These are phyloP conservation scores for Aspergillus glaucus DNA, from an alignment of 2,329 filamentous ascomycete species.

Conservation along the genomic window DNA sequence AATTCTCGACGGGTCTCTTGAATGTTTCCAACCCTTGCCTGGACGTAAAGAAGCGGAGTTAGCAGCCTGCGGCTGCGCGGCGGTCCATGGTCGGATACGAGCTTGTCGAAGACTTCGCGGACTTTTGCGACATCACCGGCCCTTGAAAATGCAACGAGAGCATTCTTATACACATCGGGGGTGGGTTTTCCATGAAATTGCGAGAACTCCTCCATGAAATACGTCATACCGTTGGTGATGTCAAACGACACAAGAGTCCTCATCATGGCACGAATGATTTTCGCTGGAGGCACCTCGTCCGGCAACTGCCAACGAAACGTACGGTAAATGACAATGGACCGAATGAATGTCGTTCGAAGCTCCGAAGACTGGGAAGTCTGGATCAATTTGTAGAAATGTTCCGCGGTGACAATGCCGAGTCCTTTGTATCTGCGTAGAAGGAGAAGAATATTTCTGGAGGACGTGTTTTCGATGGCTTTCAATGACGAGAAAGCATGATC, in stretches of 20 bases:
- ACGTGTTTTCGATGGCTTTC: constrained; percentile 18
- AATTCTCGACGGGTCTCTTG: constrained; percentile 56
- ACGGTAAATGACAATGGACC: constrained; percentile 35
- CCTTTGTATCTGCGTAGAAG: constrained; percentile 20
- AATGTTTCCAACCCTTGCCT: constrained; percentile 63
- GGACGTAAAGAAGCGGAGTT: constrained; percentile 61
- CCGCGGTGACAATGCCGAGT: constrained; percentile 15
- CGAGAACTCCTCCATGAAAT: constrained; percentile 37
- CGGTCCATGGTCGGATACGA: constrained; percentile 30
- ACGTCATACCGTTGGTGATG: constrained; percentile 31
- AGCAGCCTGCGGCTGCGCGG: constrained; percentile 27
- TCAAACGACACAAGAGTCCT: constrained; percentile 19
- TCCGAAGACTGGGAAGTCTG: constrained; percentile 22
- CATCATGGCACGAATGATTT: constrained; percentile 22
- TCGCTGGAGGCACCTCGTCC: constrained; percentile 12
- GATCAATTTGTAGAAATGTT: constrained; percentile 26
- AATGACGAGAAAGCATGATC: constrained; percentile 19
- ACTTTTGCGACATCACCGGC: constrained; percentile 43
- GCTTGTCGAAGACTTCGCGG: constrained; percentile 40
- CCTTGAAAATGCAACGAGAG: constrained; percentile 39
- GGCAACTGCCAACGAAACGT: constrained; percentile 32
- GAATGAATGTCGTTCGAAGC: constrained; percentile 19
- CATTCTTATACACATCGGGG: constrained; percentile 26
- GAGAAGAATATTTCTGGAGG: constrained; percentile 26
- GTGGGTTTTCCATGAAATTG: constrained; percentile 27